Evolutionary conservation across 768 basidiomycete species (phyloP).

Genomic region (Suillus alpinus): DNA sequence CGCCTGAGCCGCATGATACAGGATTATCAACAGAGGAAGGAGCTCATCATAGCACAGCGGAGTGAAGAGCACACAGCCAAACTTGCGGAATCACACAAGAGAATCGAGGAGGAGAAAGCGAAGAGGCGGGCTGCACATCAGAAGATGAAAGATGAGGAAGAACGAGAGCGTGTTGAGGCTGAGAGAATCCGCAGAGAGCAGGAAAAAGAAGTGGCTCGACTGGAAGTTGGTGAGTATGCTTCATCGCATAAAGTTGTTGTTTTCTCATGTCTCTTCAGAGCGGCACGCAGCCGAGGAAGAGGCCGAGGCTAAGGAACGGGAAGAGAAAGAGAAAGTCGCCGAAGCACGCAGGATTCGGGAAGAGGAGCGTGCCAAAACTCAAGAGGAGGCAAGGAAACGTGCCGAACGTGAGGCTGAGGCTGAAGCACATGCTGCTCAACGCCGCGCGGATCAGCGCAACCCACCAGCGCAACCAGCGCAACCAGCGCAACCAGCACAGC

Average conservation of each 20-base stretch:
- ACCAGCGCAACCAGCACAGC: slow-evolving; percentile 16
- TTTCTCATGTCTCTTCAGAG: slow-evolving; percentile 37
- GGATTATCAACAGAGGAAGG: slow-evolving; percentile 60
- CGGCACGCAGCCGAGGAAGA: slow-evolving; percentile 57
- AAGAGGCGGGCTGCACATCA: slow-evolving; percentile 61
- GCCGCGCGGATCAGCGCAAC: slow-evolving; percentile 32
- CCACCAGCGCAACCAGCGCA: slow-evolving; percentile 23
- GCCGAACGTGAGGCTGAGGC: slow-evolving; percentile 72
- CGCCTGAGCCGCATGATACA: slow-evolving; percentile 69
- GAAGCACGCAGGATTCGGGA: slow-evolving; percentile 54
- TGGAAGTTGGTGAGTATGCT: slow-evolving; percentile 50
- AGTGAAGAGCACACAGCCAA: slow-evolving; percentile 63
- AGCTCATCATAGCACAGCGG: slow-evolving; percentile 53
- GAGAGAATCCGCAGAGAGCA: slow-evolving; percentile 15
- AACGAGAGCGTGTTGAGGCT: slow-evolving; percentile 25
- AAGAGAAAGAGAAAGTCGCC: slow-evolving; percentile 56
- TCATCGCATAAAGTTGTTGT: slow-evolving; percentile 1
- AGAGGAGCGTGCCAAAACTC: slow-evolving; percentile 45
- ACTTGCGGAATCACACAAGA: slow-evolving; percentile 54
- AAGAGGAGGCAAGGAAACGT: slow-evolving; percentile 58
- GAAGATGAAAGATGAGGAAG: slow-evolving; percentile 54
- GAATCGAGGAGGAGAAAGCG: slow-evolving; percentile 83
- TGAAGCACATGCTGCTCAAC: slow-evolving; percentile 40
- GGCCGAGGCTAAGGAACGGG: slow-evolving; percentile 50
- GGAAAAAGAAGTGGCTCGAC: slow-evolving; percentile 43